Evolutionary conservation across 1,139 yeast genomes (phyloP), one percentile per base, ranked within the genome.

Genomic region (Diutina catenulata): DNA sequence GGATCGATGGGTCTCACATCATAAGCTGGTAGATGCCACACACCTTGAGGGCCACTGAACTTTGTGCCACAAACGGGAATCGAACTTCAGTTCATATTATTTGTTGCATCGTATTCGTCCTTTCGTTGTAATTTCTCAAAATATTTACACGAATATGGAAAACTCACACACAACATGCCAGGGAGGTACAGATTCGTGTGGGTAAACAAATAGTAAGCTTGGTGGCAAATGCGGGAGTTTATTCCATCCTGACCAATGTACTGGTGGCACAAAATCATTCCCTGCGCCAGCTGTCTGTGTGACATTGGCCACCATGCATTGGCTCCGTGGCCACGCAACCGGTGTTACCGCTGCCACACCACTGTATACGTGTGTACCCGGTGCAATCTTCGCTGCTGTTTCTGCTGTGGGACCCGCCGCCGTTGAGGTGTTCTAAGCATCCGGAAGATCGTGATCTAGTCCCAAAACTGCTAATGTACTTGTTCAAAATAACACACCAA

Each of bases 361-460:
- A 15, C 25, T 11, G n/a, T 10, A 8, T 31, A 31, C 18, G 20
- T 11, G 9, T 31, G 35, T 31, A 31, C 35, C 35, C 20, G 21
- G n/a, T 31, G 35, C 15, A 4, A n/a, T 13, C 23, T 11, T n/a
- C 13, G 13, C 7, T 31, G 35, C 10, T 31, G 35, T 13, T 31
- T 31, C 13, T 31, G 8, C 25, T 31, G 35, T 31, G 35, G 35
- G n/a, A n/a, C n/a, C n/a, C n/a, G n/a, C n/a, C n/a, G n/a, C n/a
- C n/a, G n/a, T n/a, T n/a, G n/a, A n/a, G n/a, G n/a, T n/a, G n/a
- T n/a, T n/a, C n/a, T n/a, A n/a, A n/a, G n/a, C n/a, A n/a, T n/a
- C n/a, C n/a, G n/a, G n/a, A n/a, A n/a, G n/a, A n/a, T n/a, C n/a
- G n/a, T n/a, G n/a, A n/a, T n/a, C n/a, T n/a, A n/a, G n/a, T n/a